Percentiles rank a stretch among this genome's conserved stretches.
phyloP scores from a whole-genome alignment of 2,329 filamentous ascomycete genomes.

The Colletotrichum incanum region DNA sequence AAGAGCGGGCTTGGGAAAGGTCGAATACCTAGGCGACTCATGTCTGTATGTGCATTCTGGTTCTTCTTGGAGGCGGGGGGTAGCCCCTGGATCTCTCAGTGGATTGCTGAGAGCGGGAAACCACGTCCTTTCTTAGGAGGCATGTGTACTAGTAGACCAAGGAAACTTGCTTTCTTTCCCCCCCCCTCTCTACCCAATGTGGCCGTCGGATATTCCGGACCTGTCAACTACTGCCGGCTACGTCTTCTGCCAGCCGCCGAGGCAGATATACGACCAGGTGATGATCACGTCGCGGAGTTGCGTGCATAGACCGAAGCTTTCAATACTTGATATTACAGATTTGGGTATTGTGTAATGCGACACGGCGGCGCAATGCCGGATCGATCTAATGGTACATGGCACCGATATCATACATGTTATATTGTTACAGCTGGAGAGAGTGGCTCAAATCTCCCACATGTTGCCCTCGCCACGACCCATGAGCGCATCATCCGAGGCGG shows the following conservation, averaged over 20 bases:
- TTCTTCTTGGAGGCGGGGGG: not conserved
- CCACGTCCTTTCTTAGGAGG: not conserved
- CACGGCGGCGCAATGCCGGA: not conserved
- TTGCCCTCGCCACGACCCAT: not conserved
- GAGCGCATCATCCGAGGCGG: not conserved
- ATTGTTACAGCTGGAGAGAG: not conserved
- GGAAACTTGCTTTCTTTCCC: not conserved
- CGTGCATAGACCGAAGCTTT: not conserved
- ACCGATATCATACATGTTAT: not conserved
- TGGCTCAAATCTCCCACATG: conserved; percentile 3
- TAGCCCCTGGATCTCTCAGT: not conserved
- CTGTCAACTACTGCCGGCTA: not conserved
- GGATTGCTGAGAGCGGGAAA: not conserved
- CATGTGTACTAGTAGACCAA: not conserved
- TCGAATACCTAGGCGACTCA: conserved; percentile 14
- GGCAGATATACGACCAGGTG: not conserved
- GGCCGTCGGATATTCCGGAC: not conserved
- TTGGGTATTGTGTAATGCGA: conserved; percentile 21
- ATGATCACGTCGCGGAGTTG: too few relatives aligned
- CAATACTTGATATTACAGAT: not conserved
- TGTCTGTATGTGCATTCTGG: not conserved
- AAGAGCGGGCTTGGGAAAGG: conserved; percentile 4
- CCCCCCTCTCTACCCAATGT: not conserved
- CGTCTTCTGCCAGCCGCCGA: not conserved
- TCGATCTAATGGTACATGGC: conserved; percentile 5